Evolutionary conservation across 306 rosid species (phyloP).

Genomic region (Acmispon strigosus): DNA sequence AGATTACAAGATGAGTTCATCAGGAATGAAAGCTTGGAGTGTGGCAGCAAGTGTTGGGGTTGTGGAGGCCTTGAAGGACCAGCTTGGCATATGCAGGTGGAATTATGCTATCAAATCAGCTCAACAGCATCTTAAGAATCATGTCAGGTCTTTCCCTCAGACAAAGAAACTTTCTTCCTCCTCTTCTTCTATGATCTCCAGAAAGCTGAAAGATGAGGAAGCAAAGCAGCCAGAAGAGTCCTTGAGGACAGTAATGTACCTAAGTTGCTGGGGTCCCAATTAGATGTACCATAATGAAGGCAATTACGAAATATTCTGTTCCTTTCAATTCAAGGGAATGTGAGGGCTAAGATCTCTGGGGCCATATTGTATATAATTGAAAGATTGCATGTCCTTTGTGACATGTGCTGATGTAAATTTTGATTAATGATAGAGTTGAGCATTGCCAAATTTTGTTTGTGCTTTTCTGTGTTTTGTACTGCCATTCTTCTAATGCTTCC

Average conservation of each 20-base stretch:
- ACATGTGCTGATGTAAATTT: too few species aligned
- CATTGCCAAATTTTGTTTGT: too few species aligned
- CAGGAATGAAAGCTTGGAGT: constrained; percentile 25
- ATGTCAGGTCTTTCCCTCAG: constrained; percentile 22
- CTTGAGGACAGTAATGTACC: constrained; percentile 52
- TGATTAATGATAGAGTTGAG: too few species aligned
- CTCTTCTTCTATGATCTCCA: constrained; percentile 28
- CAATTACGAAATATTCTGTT: too few species aligned
- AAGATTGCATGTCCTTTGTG: too few species aligned
- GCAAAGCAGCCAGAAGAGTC: constrained; percentile 51
- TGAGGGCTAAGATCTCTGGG: too few species aligned
- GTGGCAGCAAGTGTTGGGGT: constrained; percentile 32
- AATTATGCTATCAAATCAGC: constrained; percentile 26
- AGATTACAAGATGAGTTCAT: constrained; percentile 24
- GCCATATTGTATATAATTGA: too few species aligned
- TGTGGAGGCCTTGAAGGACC: constrained; percentile 49
- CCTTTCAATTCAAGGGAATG: too few species aligned
- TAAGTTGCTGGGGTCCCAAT: constrained; percentile 39
- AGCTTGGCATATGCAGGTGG: constrained; percentile 52
- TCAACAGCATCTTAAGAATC: constrained; percentile 31
- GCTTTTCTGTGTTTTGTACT: too few species aligned
- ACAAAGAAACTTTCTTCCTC: too few species aligned
- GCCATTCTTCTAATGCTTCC: too few species aligned
- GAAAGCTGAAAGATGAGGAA: constrained; percentile 21
- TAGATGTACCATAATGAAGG: background rate